These are phyloP conservation scores for Daldinia sp. DNA, from an alignment of 2,329 filamentous ascomycete genomes.

Conservation along the genomic window DNA sequence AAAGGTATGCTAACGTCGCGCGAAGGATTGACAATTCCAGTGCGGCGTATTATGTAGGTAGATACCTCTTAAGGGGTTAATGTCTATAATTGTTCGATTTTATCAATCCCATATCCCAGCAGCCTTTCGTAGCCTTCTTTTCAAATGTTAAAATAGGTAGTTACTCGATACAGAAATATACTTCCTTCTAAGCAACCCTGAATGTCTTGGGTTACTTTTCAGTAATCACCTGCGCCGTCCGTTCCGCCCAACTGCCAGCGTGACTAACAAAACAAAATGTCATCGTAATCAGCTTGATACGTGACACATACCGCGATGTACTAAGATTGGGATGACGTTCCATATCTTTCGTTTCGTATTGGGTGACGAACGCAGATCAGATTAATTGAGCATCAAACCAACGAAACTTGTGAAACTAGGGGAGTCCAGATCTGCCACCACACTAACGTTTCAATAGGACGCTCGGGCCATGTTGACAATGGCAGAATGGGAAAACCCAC, in stretches of 20 bases:
- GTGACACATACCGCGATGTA: constrained; percentile 7
- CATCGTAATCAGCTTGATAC: constrained; percentile 14
- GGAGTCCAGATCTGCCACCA: constrained; percentile 15
- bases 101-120: background rate
- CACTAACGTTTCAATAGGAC: constrained; percentile 29
- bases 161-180: background rate
- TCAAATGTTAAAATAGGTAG: no score
- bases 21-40: background rate
- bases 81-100: background rate
- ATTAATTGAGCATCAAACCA: constrained; percentile 19
- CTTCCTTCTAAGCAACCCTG: background rate
- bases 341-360: constrained; percentile 15
- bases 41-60: background rate
- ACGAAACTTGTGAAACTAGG: background rate
- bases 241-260: constrained; percentile 6
- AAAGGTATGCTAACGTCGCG: background rate
- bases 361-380: constrained; percentile 21
- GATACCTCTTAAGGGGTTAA: background rate
- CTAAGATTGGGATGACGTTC: constrained; percentile 11
- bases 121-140: background rate
- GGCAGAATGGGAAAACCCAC: no score
- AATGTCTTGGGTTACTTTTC: background rate
- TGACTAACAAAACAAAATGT: constrained; percentile 13
- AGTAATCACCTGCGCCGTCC: constrained; percentile 1
- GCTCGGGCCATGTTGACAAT: constrained; percentile 17